Conservation (phyloP, 192 early-diverging fungal genomes). For the Gonapodya sp. region DNA sequence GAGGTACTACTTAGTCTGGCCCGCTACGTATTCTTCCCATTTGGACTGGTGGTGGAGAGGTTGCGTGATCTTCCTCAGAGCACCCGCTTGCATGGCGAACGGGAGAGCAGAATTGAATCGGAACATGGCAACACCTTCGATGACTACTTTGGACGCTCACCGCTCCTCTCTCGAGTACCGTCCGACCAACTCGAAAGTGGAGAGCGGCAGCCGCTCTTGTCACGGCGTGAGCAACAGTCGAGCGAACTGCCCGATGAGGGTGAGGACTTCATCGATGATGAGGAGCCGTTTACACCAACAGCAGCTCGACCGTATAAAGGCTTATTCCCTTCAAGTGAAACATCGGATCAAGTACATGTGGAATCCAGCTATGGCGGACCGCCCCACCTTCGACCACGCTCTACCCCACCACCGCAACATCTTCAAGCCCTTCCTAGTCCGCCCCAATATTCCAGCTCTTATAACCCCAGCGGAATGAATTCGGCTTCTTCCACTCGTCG, state of each 20-base stretch:
- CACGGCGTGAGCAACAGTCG: neutral
- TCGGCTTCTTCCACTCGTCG: no score
- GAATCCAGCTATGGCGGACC: neutral
- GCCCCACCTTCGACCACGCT: neutral
- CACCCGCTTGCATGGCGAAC: neutral
- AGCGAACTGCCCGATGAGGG: neutral
- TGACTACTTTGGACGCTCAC: neutral
- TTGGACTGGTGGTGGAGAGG: constrained; percentile 84
- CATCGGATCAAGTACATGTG: no score
- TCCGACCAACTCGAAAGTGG: neutral
- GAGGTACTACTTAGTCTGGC: constrained; percentile 65
- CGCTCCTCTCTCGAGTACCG: neutral
- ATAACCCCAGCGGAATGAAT: no score
- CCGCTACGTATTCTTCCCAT: constrained; percentile 90
- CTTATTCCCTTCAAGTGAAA: no score
- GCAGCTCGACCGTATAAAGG: no score
- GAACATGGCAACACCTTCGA: no score
- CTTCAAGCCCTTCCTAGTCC: neutral
- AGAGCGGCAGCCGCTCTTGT: neutral
- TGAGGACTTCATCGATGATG: no score
- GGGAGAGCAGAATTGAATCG: no score
- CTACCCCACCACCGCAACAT: neutral
- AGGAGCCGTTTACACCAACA: neutral
- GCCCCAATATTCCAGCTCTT: no score
- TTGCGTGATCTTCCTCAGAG: neutral